Percentiles rank a stretch among this genome's conserved stretches.
These are phyloP conservation scores for Sclerotinia spermophila DNA, from an alignment of 2,329 filamentous ascomycete species.

Conservation along the genomic window DNA sequence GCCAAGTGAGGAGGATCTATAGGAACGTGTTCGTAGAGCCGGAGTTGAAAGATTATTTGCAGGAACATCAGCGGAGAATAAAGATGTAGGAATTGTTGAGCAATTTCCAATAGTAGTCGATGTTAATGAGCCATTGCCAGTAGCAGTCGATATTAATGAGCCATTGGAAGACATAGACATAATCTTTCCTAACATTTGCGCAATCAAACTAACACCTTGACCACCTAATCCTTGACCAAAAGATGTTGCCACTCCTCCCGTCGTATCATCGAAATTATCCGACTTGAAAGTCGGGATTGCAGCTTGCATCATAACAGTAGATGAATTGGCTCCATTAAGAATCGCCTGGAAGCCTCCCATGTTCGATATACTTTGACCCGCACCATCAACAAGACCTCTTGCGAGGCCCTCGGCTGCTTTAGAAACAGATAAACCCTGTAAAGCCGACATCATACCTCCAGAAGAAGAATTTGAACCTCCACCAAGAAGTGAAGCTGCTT, in stretches of 20 bases:
- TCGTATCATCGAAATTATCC: conserved; percentile 10
- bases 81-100: background rate
- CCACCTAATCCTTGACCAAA: conserved; percentile 15
- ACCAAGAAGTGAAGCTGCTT: conserved; percentile 9
- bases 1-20: background rate
- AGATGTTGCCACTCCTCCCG: conserved; percentile 3
- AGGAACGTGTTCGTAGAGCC: background rate
- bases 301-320: background rate
- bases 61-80: background rate
- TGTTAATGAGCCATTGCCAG: background rate
- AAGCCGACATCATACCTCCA: background rate
- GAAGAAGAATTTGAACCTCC: conserved; percentile 4
- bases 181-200: conserved; percentile 3
- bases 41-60: background rate
- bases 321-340: background rate
- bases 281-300: conserved; percentile 1
- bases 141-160: background rate
- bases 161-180: background rate
- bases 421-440: conserved; percentile 5
- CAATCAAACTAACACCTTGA: conserved; percentile 3
- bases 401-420: conserved; percentile 14
- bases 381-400: conserved; percentile 16
- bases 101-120: background rate
- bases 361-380: background rate
- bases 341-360: conserved; percentile 16